Conservation (phyloP, 805 yeast genomes). For the Candida loeiensis region DNA sequence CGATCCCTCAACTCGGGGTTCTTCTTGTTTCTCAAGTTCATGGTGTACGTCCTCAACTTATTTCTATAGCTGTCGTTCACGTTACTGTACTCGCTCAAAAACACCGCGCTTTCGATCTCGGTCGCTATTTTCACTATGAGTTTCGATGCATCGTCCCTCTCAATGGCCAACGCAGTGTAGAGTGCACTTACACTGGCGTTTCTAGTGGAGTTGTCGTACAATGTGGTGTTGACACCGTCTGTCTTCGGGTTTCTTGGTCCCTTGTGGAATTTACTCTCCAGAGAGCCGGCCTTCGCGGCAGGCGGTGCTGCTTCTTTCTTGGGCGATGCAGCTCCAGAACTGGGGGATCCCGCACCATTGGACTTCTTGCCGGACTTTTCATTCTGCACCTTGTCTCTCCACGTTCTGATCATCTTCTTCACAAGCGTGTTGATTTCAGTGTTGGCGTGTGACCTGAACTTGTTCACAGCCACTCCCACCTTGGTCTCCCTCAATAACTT, state of each 20-base stretch:
- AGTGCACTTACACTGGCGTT: conserved; percentile 80
- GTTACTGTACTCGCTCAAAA: conserved; percentile 53
- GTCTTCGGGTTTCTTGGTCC: conserved; percentile 73
- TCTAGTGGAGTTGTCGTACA: conserved; percentile 76
- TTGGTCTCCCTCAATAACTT: conserved; percentile 84
- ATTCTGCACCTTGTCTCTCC: conserved; percentile 85
- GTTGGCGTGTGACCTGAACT: conserved; percentile 66
- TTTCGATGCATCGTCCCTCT: conserved; percentile 56
- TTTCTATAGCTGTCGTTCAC: conserved; percentile 66
- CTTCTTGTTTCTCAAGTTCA: conserved; percentile 83
- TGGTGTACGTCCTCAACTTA: conserved; percentile 79
- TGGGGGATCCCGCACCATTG: background rate
- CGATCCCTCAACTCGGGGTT: conserved; percentile 79
- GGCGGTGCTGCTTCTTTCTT: conserved; percentile 2
- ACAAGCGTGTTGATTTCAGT: conserved; percentile 69
- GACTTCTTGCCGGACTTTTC: conserved; percentile 48
- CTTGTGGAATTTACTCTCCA: conserved; percentile 36
- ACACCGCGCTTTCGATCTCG: conserved; percentile 72
- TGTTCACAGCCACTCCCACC: conserved; percentile 96
- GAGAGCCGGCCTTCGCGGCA: conserved; percentile 17
- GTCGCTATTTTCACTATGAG: conserved; percentile 61
- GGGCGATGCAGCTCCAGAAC: conserved; percentile 4
- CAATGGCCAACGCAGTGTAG: conserved; percentile 87
- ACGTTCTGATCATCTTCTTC: conserved; percentile 73
- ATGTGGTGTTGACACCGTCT: conserved; percentile 70